Base-by-base conservation (phyloP, 2,329 filamentous ascomycete genomes). In the Hirsutella minnesotensis region DNA sequence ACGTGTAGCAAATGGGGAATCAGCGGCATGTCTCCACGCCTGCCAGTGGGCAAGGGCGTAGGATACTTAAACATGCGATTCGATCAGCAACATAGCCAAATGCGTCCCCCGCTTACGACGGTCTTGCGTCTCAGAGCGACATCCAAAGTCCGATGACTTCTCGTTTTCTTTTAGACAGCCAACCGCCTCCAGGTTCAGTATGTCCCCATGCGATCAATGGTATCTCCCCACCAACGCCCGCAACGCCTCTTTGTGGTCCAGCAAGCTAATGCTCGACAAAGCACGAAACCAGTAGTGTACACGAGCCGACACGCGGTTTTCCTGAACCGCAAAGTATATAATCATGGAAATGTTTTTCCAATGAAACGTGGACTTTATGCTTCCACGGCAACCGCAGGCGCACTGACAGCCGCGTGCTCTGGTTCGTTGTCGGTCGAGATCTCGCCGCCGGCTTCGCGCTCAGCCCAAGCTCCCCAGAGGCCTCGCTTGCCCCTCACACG, bases 381-480 rank as follows among this genome's bases (percentile, higher is more conserved):
- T 42, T 59, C 63, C 24, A 67, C 64, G 31, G 64, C 54, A 30
- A 67, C 64, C 4, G 55, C 50, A 18, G 59, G 54, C 24, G 53
- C 51, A 39, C 51, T 55, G 37, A 54, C 48, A 15, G 58, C 57
- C 19, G 58, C 56, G 19, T 51, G 47, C 50, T 68, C 64, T 8
- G 65, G 61, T 51, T 69, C 64, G 46, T 70, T 63, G 39, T 75
- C 65, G 45, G 66, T 61, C 12, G 70, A 74, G 43, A 78, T 77
- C 58, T 80, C 76, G 40, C 77, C 77, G 45, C 77, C 77, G 37
- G 77, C 77, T 58, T 81, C 77, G 31, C 73, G 70, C 69, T 96
- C 92, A 1, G 92, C 92, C 92, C 92, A 98, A 31, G 83, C 80
- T 41, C 90, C 92, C 90, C 92, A 98, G 3, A 98, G 79, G n/a